These are phyloP conservation scores for Uncinocarpus reesii DNA, from an alignment of 2,329 filamentous ascomycete genomes.

Conservation along the genomic window DNA sequence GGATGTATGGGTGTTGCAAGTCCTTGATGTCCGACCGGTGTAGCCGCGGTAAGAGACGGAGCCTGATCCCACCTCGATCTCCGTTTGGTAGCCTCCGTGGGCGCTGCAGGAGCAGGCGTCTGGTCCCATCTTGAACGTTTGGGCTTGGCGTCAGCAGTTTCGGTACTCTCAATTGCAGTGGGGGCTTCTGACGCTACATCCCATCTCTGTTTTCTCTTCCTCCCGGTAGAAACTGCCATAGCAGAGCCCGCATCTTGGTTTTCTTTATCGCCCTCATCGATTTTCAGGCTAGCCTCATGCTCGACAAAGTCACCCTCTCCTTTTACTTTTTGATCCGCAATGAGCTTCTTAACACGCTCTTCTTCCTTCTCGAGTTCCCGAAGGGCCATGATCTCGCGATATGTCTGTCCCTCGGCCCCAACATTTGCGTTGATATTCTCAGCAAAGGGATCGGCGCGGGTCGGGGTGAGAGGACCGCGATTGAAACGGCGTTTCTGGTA, in stretches of 20 bases:
- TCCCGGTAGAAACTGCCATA: constrained; percentile 50
- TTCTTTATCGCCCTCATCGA: constrained; percentile 57
- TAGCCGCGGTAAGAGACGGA: constrained; percentile 55
- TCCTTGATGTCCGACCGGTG: constrained; percentile 62
- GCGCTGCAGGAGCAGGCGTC: constrained; percentile 52
- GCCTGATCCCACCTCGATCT: constrained; percentile 90
- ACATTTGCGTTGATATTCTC: constrained; percentile 59
- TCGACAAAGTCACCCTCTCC: constrained; percentile 49
- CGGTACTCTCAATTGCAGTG: constrained; percentile 42
- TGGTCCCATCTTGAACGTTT: constrained; percentile 87
- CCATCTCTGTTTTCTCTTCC: constrained; percentile 93
- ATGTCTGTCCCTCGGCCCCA: constrained; percentile 64
- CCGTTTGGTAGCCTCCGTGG: constrained; percentile 55
- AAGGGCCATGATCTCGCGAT: constrained; percentile 81
- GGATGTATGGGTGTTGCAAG: constrained; percentile 68
- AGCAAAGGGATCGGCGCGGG: constrained; percentile 75
- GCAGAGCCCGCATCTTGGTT: constrained; percentile 60
- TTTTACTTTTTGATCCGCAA: constrained; percentile 62
- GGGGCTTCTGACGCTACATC: constrained; percentile 58
- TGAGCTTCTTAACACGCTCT: constrained; percentile 68
- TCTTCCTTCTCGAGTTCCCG: constrained; percentile 91
- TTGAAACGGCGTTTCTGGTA: constrained; percentile 95
- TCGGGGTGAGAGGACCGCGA: constrained; percentile 67
- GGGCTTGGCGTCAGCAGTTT: constrained; percentile 47
- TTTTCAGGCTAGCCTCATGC: constrained; percentile 62